phyloP scores from a whole-genome alignment of 176 grass and related monocot species.

The Elymus sibiricus region DNA sequence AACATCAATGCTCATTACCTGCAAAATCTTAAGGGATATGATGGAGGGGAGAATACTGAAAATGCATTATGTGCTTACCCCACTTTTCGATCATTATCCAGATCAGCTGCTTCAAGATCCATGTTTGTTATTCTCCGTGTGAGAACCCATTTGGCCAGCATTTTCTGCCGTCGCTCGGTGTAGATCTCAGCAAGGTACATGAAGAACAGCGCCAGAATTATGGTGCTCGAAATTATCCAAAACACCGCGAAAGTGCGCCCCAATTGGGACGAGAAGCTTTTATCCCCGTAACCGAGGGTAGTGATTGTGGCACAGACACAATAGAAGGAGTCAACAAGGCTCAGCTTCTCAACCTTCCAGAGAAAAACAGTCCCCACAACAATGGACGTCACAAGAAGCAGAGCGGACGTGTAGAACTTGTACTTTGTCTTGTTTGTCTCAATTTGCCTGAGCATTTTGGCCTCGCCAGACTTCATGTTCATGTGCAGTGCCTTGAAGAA shows the following conservation, averaged over 20 bases:
- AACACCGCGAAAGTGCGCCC: constrained; percentile 75
- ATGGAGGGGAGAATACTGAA: constrained; percentile 1
- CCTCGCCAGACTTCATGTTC: constrained; percentile 37
- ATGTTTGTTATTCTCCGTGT: constrained; percentile 57
- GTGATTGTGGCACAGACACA: constrained; percentile 89
- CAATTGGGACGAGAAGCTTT: constrained; percentile 64
- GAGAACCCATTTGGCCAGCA: constrained; percentile 81
- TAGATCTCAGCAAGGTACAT: constrained; percentile 83
- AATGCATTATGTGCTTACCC: constrained; percentile 49
- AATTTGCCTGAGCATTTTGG: constrained; percentile 48
- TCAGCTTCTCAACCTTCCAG: constrained; percentile 80
- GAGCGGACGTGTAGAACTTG: constrained; percentile 59
- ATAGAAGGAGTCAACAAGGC: constrained; percentile 82
- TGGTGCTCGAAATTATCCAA: constrained; percentile 77
- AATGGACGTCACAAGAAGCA: constrained; percentile 48
- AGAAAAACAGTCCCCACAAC: constrained; percentile 57
- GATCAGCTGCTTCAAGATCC: constrained; percentile 90
- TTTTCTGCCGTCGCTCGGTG: constrained; percentile 63
- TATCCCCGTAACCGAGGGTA: constrained; percentile 81
- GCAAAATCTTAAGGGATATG: neutral
- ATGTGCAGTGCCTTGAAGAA: constrained; percentile 79
- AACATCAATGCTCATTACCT: neutral
- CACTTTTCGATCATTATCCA: constrained; percentile 53
- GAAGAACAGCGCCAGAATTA: constrained; percentile 76
- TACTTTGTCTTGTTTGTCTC: constrained; percentile 63